A percentile compares a stretch with the other conserved stretches of the same genome.
These are phyloP conservation scores for Apostasia shenzhenica DNA, from an alignment of 106 monocot genomes.

Conservation along the genomic window DNA sequence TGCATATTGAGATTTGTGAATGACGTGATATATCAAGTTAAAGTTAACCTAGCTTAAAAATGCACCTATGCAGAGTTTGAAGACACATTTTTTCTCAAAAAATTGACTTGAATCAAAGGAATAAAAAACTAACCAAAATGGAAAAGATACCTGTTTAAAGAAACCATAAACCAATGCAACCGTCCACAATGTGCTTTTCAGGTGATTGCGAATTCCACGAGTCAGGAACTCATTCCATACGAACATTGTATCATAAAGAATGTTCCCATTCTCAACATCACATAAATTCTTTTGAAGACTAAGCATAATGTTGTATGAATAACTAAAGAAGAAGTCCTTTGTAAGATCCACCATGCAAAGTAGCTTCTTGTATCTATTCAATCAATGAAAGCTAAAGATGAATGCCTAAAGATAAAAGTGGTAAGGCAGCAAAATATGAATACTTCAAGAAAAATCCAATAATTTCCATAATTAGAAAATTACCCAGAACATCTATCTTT, in stretches of 20 bases:
- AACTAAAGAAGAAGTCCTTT: slow-evolving; percentile 99
- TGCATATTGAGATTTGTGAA: too few species aligned
- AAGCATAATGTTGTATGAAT: slow-evolving; percentile 88
- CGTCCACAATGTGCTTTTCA: slow-evolving; percentile 84
- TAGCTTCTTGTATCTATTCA: slow-evolving; percentile 87
- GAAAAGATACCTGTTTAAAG: slow-evolving; percentile 72
- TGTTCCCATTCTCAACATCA: slow-evolving; percentile 37
- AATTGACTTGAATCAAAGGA: too few species aligned
- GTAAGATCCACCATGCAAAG: slow-evolving; percentile 87
- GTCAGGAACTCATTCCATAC: slow-evolving; percentile 99
- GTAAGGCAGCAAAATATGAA: background rate
- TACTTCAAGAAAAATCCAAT: background rate
- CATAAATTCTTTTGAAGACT: slow-evolving; percentile 86
- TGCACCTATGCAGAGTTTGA: too few species aligned
- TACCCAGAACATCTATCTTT: too few species aligned
- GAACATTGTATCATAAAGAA: slow-evolving; percentile 88
- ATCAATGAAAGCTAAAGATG: slow-evolving; percentile 20
- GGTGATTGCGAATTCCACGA: slow-evolving; percentile 58
- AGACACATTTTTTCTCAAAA: too few species aligned
- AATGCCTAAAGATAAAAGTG: slow-evolving; percentile 6
- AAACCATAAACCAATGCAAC: slow-evolving; percentile 93
- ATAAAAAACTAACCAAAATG: background rate
- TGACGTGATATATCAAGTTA: too few species aligned
- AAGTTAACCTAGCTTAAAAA: too few species aligned
- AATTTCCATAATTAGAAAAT: background rate